Percentiles rank a stretch among this genome's conserved stretches.
phyloP scores from a whole-genome alignment of 2,329 filamentous ascomycete species.

The Chaetomium olivaceum region DNA sequence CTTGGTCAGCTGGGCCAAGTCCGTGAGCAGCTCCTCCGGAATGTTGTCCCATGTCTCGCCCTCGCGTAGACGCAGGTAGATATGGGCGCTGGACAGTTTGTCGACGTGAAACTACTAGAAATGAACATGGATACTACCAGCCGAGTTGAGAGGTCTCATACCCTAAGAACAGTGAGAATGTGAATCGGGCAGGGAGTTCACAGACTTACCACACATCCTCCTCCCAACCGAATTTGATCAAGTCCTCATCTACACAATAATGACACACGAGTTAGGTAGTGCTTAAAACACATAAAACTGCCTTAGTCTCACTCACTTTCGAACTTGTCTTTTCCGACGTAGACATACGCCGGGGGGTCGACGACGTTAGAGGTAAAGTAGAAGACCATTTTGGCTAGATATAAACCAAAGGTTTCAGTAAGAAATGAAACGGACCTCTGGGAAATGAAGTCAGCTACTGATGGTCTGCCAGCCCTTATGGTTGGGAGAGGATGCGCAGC shows the following conservation, averaged over 20 bases:
- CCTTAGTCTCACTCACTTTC: conserved; percentile 66
- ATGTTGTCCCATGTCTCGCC: conserved; percentile 83
- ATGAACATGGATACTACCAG: background rate
- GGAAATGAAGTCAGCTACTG: background rate
- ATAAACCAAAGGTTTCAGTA: background rate
- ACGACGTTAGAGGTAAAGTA: conserved; percentile 91
- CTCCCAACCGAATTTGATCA: conserved; percentile 93
- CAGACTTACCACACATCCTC: conserved; percentile 83
- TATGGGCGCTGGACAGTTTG: conserved; percentile 94
- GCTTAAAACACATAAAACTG: no score
- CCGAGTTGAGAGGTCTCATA: conserved; percentile 30
- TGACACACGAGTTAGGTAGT: background rate
- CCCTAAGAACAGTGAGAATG: conserved; percentile 34
- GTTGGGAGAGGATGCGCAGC: background rate
- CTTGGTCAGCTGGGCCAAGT: conserved; percentile 97
- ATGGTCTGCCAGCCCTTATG: background rate
- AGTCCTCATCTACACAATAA: conserved; percentile 75
- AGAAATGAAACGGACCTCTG: background rate
- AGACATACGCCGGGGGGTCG: conserved; percentile 80
- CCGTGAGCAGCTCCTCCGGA: conserved; percentile 69
- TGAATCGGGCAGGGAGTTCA: background rate
- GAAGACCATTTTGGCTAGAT: conserved; percentile 72
- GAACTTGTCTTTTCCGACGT: conserved; percentile 98
- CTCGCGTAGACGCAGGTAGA: conserved; percentile 83
- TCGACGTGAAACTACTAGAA: conserved; percentile 82